Evolutionary conservation across 225 moss, liverwort and hornwort genomes (phyloP), one percentile per base, ranked within the genome.

Genomic region (Thuidium tamariscinum): DNA sequence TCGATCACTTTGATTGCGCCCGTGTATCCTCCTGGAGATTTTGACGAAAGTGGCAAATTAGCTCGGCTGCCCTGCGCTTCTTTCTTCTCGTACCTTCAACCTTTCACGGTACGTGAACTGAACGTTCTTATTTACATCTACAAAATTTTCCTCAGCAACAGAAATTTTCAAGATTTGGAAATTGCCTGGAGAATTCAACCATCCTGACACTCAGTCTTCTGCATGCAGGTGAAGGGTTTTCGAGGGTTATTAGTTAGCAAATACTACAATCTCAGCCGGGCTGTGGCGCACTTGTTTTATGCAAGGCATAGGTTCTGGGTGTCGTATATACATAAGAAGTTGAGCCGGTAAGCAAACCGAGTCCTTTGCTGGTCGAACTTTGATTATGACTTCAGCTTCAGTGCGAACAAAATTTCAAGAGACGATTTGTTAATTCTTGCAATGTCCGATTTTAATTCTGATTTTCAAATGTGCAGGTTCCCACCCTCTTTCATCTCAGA

Each of bases 261-360:
- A 34, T 92, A 95, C 59, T 95, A 95, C 89, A 95, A 94, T 87
- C 62, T 95, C 51, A 95, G 93, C 59, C 91, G 94, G n/a, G 93
- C 91, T 41, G 87, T 87, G 27, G 92, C 90, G 11, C 83, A 92
- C 71, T 82, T 93, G 27, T 93, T 95, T 67, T 94, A 94, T 76
- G 80, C 94, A 34, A 92, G 92, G 64, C 95, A 95, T 87, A 84
- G 65, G 67, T 91, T 91, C 82, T 91, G 94, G 91, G 94, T 93
- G 82, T 84, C 92, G 12, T 85, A 92, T 77, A 65, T 94, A 49
- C 82, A 95, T 61, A 86, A 83, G 62, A 89, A 89, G 81, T 88
- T 87, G 84, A 87, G 77, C 83, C 88, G 93, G 93, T 90, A 84
- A 89, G 92, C 49, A 20, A 84, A 7, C 6, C 18, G 7, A 48